Base-by-base conservation (phyloP, 352 stramenopile genomes). In the Phytophthora constricta region DNA sequence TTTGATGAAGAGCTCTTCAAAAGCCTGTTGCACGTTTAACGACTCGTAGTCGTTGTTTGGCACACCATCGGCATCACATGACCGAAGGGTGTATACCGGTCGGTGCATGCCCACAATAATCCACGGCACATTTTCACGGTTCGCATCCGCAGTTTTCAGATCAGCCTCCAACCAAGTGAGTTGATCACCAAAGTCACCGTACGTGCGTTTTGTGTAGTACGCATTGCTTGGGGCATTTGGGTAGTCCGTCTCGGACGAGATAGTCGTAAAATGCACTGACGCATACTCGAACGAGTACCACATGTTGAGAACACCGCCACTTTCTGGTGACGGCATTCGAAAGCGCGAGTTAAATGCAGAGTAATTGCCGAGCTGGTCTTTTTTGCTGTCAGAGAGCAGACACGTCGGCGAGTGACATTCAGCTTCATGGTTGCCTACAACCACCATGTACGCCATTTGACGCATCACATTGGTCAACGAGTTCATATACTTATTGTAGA, bases 211-310 rank as follows among this genome's bases (percentile, higher is more conserved):
- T 17, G 70, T 45, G 17, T 65, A 73, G 33, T 75, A 78, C 33
- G 80, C 57, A 59, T 89, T 89, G 37, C 28, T 78, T 0, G 80
- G 80, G 4, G 74, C 74, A 13, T 49, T 63, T 0, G 43, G 53
- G 58, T 86, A 89, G 62, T 89, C 78, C 11, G 83, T 96, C 67
- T 97, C 91, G 3, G 78, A 80, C 42, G 86, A 91, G 22, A 97
- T 79, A 13, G 81, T 76, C 1, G 87, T 92, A 50, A 95, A 88
- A 62, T 97, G 91, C 13, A 96, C 62, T 17, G 77, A 68, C 1
- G 87, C 88, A 52, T 96, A 69, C 39, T 96, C 81, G 57, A 96
- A 97, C 17, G 84, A 93, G 69, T 96, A 93, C 84, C 86, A 96
- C 84, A 96, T 96, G 47, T 92, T 93, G 52, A 81, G 61, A 19